Evolutionary conservation across 225 moss, liverwort and hornwort species (phyloP).

Genomic region (Anthoceros angustus): DNA sequence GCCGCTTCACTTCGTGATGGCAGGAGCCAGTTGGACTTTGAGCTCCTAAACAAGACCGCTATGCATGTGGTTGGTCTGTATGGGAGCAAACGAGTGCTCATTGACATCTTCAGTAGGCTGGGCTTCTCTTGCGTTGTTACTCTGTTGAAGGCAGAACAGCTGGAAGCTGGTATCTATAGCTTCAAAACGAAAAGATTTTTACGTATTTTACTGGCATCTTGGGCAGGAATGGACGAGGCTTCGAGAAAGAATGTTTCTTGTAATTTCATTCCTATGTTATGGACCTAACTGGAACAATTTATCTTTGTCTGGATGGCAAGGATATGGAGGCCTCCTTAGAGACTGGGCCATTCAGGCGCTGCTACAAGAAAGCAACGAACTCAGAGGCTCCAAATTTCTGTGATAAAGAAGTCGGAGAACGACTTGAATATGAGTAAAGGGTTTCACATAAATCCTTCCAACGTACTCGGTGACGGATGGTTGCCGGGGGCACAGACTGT

Average conservation of each 20-base stretch:
- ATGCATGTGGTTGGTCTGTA: slow-evolving; percentile 24
- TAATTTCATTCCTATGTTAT: slow-evolving; percentile 41
- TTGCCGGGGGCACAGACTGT: neutral
- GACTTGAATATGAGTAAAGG: neutral
- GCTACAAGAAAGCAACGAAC: neutral
- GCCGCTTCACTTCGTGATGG: slow-evolving; percentile 16
- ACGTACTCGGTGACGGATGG: neutral
- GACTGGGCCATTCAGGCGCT: neutral
- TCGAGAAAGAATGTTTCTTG: slow-evolving; percentile 41
- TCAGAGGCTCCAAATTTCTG: neutral
- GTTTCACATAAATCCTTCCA: neutral
- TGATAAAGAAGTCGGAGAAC: neutral
- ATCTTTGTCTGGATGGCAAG: slow-evolving; percentile 24
- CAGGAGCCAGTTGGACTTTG: slow-evolving; percentile 12
- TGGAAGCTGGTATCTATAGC: slow-evolving; percentile 33
- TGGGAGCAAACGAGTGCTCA: slow-evolving; percentile 33
- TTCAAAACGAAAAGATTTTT: neutral
- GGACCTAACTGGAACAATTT: slow-evolving; percentile 32
- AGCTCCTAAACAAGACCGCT: slow-evolving; percentile 12
- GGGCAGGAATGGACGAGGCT: slow-evolving; percentile 18
- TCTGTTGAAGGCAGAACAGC: neutral
- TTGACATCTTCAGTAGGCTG: slow-evolving; percentile 15
- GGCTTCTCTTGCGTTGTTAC: neutral
- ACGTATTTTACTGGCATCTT: slow-evolving; percentile 42
- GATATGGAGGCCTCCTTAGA: slow-evolving; percentile 11